Conservation (phyloP, 208 protist species). For the Trypanosoma conorhini region DNA sequence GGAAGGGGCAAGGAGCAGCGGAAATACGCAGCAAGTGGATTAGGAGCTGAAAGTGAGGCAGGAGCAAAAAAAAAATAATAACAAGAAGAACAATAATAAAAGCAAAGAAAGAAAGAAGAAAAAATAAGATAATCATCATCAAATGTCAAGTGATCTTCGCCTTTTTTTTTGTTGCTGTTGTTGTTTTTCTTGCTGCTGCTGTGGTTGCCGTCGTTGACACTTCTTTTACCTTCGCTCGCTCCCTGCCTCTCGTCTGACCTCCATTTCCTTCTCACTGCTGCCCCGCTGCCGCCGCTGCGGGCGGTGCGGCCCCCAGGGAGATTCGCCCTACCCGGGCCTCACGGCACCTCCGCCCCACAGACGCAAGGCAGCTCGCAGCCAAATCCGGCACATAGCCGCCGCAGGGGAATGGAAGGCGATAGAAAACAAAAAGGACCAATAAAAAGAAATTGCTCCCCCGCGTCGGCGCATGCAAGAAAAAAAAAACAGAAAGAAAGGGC, state of each 20-base stretch:
- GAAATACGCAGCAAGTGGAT: not conserved
- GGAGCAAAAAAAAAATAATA: not conserved
- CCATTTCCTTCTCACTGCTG: not conserved
- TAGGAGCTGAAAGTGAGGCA: not conserved
- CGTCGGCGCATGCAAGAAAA: not conserved
- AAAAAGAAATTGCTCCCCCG: not conserved
- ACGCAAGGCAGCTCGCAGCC: not conserved
- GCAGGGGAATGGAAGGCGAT: not conserved
- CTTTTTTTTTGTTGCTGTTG: not conserved
- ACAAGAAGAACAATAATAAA: constrained; percentile 1
- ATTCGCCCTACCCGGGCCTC: not conserved
- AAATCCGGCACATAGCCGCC: not conserved
- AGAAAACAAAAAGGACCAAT: not conserved
- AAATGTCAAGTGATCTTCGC: not conserved
- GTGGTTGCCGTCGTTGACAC: not conserved
- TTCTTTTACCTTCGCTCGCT: not conserved
- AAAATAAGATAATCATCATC: not conserved
- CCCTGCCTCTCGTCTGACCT: not conserved
- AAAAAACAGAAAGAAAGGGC: not conserved
- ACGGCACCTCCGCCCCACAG: not conserved
- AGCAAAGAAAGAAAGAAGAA: not conserved
- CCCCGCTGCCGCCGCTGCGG: not conserved
- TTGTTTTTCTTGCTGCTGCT: not conserved
- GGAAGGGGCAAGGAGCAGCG: not conserved
- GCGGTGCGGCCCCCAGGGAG: not conserved